phyloP scores from a whole-genome alignment of 495 filamentous ascomycete species.

The Annulohypoxylon maeteangense region DNA sequence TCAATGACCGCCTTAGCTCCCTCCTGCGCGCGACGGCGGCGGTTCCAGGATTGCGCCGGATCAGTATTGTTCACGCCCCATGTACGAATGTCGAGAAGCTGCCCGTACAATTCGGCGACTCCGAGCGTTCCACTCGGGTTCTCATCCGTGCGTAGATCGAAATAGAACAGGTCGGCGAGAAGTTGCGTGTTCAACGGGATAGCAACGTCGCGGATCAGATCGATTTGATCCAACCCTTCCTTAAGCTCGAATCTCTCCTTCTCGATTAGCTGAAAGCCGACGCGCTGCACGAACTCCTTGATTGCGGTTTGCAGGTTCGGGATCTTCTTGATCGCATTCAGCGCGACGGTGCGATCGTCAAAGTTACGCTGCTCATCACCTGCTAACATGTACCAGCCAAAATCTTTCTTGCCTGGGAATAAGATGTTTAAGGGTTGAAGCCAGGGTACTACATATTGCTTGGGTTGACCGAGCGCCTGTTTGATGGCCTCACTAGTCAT shows the following conservation, averaged over 20 bases:
- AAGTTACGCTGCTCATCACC: conserved; percentile 60
- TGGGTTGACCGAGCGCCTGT: conserved; percentile 63
- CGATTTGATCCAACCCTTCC: conserved; percentile 71
- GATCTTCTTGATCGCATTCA: conserved; percentile 63
- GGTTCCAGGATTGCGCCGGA: conserved; percentile 69
- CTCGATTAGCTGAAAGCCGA: conserved; percentile 69
- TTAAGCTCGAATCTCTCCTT: conserved; percentile 64
- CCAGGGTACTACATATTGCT: conserved; percentile 40
- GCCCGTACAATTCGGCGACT: conserved; percentile 67
- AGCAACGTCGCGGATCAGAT: conserved; percentile 76
- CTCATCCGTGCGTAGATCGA: conserved; percentile 71
- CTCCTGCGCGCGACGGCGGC: conserved; percentile 63
- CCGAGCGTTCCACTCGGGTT: conserved; percentile 67
- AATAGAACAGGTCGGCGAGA: conserved; percentile 64
- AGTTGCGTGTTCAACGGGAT: conserved; percentile 54
- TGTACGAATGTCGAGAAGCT: conserved; percentile 68
- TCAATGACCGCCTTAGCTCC: conserved; percentile 40
- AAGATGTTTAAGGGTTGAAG: conserved; percentile 28
- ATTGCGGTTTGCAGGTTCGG: conserved; percentile 65
- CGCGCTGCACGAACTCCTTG: conserved; percentile 66
- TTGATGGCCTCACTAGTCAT: conserved; percentile 65
- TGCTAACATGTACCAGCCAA: conserved; percentile 66
- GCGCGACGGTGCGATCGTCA: conserved; percentile 60
- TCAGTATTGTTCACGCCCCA: conserved; percentile 75
- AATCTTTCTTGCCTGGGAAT: conserved; percentile 49